Conservation (phyloP, 305 asterid species). For the Fraxinus platypoda region DNA sequence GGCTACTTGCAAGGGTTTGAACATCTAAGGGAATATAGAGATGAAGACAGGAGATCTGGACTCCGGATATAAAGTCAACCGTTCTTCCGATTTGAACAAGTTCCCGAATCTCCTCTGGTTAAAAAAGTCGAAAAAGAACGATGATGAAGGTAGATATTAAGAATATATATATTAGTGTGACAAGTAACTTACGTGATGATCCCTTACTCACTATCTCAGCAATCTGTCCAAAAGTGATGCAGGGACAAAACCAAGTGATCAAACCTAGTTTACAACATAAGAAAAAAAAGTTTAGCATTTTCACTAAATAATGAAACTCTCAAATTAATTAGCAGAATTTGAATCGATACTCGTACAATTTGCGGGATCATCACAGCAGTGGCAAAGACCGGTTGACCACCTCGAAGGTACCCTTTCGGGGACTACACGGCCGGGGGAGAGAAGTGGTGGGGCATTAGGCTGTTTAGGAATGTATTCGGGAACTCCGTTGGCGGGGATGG, state of each 20-base stretch:
- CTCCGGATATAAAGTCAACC: background rate
- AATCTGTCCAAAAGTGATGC: constrained; percentile 32
- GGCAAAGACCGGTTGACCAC: constrained; percentile 31
- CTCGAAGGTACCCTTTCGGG: background rate
- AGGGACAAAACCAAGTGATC: constrained; percentile 28
- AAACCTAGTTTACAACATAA: background rate
- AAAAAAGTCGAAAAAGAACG: background rate
- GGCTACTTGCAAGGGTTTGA: background rate
- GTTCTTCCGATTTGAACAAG: background rate
- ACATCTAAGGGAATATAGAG: background rate
- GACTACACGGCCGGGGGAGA: constrained; percentile 5
- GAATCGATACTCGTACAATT: constrained; percentile 6
- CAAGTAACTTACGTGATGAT: constrained; percentile 17
- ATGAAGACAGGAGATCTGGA: background rate
- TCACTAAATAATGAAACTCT: background rate
- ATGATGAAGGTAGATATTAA: background rate
- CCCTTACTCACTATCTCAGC: constrained; percentile 27
- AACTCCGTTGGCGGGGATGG: background rate
- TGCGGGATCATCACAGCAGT: constrained; percentile 31
- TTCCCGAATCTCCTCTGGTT: background rate
- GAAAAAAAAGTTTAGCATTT: background rate
- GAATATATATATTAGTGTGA: background rate
- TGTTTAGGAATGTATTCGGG: constrained; percentile 9
- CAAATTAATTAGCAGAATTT: background rate
- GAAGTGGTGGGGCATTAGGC: background rate